Percentiles rank a stretch among this genome's conserved stretches.
These are phyloP conservation scores for Alternaria novae-zelandiae DNA, from an alignment of 2,329 filamentous ascomycete species.

Conservation along the genomic window DNA sequence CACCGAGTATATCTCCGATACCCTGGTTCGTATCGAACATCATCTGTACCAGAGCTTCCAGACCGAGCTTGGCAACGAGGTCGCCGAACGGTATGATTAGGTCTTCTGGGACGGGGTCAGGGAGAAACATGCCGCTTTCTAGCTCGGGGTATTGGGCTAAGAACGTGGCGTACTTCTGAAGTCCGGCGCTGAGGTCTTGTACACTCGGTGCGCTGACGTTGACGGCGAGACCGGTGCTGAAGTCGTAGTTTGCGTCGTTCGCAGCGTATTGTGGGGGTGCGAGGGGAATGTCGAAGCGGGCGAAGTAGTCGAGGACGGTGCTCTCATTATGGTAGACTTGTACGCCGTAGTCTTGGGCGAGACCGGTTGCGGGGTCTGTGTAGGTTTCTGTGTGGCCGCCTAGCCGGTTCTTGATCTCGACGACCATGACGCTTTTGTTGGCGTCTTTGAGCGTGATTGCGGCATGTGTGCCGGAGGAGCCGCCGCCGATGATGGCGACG, in stretches of 20 bases:
- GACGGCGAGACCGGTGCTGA: conserved; percentile 32
- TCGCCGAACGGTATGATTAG: conserved; percentile 57
- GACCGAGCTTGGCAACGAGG: conserved; percentile 57
- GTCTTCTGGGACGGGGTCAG: conserved; percentile 54
- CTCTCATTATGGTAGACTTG: conserved; percentile 49
- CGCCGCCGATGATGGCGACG: conserved; percentile 53
- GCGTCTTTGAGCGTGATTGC: conserved; percentile 50
- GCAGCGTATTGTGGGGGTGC: background rate
- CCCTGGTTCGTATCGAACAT: background rate
- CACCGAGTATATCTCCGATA: conserved; percentile 49
- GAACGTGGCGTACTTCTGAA: conserved; percentile 32
- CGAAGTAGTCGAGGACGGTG: conserved; percentile 39
- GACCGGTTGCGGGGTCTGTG: conserved; percentile 42
- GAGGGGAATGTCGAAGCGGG: conserved; percentile 20
- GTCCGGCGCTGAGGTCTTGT: conserved; percentile 7
- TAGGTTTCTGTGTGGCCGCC: conserved; percentile 61
- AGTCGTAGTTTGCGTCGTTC: conserved; percentile 27
- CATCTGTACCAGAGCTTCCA: conserved; percentile 43
- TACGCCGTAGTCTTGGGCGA: conserved; percentile 47
- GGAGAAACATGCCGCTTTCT: conserved; percentile 53
- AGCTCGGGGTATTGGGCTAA: conserved; percentile 25
- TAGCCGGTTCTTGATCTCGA: conserved; percentile 49
- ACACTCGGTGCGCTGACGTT: background rate
- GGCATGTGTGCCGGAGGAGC: conserved; percentile 50
- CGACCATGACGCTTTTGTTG: conserved; percentile 47